Evolutionary conservation across 1,139 yeast genomes (phyloP).

Genomic region (Suhomyces ambrosiae): DNA sequence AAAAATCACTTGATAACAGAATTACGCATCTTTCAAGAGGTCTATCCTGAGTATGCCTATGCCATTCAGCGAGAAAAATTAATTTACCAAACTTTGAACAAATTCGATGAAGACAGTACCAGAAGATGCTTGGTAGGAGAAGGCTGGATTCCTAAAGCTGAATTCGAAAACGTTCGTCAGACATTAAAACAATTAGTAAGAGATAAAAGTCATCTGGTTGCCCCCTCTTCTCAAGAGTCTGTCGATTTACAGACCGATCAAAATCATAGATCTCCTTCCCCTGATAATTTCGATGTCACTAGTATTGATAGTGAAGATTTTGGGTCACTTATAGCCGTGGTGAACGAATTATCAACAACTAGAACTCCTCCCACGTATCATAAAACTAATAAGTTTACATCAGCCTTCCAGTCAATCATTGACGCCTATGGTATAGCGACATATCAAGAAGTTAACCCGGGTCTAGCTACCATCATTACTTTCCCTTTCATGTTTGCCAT

Average conservation of each 20-base stretch:
- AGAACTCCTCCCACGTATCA: conserved; percentile 93
- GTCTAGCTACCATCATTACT: conserved; percentile 89
- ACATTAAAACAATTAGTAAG: conserved; percentile 31
- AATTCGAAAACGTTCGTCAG: conserved; percentile 25
- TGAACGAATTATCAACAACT: conserved; percentile 78
- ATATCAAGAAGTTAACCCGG: conserved; percentile 95
- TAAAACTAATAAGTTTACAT: conserved; percentile 87
- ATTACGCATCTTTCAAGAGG: conserved; percentile 65
- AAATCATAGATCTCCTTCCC: conserved; percentile 5
- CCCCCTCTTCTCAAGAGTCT: conserved; percentile 23
- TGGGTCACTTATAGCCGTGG: conserved; percentile 51
- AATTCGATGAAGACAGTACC: conserved; percentile 80
- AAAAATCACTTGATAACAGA: conserved; percentile 71
- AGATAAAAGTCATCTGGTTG: conserved; percentile 21
- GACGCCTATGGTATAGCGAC: conserved; percentile 96
- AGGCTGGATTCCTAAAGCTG: conserved; percentile 81
- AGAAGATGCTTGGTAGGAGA: conserved; percentile 93
- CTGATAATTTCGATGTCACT: conserved; percentile 30
- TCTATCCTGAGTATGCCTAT: conserved; percentile 37
- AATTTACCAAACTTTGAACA: conserved; percentile 73
- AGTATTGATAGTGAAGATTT: conserved; percentile 30
- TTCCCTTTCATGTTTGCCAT: conserved; percentile 99
- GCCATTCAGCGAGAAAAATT: conserved; percentile 70
- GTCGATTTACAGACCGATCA: conserved; percentile 20
- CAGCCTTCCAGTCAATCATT: conserved; percentile 87